Evolutionary conservation across 2,329 filamentous ascomycete species (phyloP).

Genomic region (Ilyonectria destructans): DNA sequence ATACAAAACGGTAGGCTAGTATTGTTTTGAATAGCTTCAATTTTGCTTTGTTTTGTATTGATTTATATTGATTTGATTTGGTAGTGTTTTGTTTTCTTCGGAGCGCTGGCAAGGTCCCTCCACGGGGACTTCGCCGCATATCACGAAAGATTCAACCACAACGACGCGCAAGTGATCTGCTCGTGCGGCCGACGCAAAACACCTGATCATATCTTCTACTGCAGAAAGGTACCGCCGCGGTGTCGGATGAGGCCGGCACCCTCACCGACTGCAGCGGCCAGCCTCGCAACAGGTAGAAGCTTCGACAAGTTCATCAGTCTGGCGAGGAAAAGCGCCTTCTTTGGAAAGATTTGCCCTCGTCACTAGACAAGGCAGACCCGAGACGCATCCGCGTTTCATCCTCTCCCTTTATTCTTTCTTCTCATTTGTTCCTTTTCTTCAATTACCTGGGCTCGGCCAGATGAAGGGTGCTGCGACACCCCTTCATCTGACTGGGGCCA

Average conservation of each 20-base stretch:
- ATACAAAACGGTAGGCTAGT: conserved; percentile 7
- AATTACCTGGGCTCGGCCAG: too few relatives aligned
- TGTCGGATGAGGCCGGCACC: conserved; percentile 26
- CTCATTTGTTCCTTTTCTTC: too few relatives aligned
- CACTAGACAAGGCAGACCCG: too few relatives aligned
- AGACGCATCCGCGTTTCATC: too few relatives aligned
- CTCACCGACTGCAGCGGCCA: conserved; percentile 11
- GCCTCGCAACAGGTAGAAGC: too few relatives aligned
- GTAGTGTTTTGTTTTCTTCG: conserved; percentile 18
- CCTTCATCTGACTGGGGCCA: too few relatives aligned
- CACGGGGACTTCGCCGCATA: conserved; percentile 11
- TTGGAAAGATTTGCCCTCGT: too few relatives aligned
- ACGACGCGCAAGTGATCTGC: conserved; percentile 15
- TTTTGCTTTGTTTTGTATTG: conserved; percentile 22
- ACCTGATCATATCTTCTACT: neutral
- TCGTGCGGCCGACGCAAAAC: conserved; percentile 22
- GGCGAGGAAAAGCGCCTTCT: too few relatives aligned
- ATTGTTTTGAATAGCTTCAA: conserved; percentile 17
- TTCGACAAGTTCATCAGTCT: too few relatives aligned
- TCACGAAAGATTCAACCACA: conserved; percentile 24
- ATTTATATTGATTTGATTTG: conserved; percentile 23
- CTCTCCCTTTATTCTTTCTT: too few relatives aligned
- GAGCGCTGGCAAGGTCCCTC: conserved; percentile 5
- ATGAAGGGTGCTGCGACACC: too few relatives aligned
- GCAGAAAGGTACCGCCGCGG: conserved; percentile 19